Conservation (phyloP, 306 rosid species). For the Oemleria cerasiformis region DNA sequence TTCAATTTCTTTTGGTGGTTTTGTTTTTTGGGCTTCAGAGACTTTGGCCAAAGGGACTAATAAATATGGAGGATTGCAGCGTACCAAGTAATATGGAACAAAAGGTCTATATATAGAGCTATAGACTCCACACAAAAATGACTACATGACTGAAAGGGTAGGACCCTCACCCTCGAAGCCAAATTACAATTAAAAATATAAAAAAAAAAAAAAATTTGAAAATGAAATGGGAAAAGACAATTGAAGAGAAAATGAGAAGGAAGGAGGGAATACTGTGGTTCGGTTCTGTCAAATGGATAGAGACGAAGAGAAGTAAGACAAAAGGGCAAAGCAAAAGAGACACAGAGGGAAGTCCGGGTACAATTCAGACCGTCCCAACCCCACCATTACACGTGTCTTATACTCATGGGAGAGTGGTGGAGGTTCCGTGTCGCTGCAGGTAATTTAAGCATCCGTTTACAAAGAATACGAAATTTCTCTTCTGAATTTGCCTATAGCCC, state of each 20-base stretch:
- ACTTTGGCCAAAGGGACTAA: not conserved
- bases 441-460: not conserved
- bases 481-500: not conserved
- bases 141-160: not conserved
- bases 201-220: not conserved
- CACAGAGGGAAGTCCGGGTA: not conserved
- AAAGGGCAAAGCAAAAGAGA: conserved; percentile 26
- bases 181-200: not conserved
- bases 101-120: conserved; percentile 17
- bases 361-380: not conserved
- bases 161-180: not conserved
- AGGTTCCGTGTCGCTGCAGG: conserved; percentile 6
- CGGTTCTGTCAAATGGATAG: conserved; percentile 13
- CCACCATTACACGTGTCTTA: conserved; percentile 12
- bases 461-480: not conserved
- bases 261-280: not conserved
- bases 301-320: conserved; percentile 32
- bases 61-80: not conserved
- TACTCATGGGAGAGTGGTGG: not conserved
- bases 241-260: not conserved
- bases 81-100: not conserved
- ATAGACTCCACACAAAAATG: conserved; percentile 6
- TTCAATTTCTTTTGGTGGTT: not conserved
- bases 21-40: not conserved
- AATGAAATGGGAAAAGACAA: not conserved